Evolutionary conservation across 208 protist species (phyloP).

Genomic region (Acanthamoeba comandoni): DNA sequence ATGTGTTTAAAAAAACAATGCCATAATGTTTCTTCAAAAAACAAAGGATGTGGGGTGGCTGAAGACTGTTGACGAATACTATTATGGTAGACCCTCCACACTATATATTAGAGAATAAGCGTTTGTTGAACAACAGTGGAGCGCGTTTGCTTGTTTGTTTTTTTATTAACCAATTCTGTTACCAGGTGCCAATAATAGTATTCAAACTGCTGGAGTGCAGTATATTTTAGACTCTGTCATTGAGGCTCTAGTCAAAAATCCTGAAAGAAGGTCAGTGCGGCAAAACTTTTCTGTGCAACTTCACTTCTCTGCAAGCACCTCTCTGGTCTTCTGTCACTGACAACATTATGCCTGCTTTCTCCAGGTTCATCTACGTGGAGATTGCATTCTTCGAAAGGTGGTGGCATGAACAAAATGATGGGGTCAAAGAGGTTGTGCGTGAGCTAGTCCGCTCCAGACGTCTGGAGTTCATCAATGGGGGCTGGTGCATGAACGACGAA

Average conservation of each 20-base stretch:
- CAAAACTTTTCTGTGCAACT: not conserved
- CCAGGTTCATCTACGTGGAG: slow-evolving; percentile 73
- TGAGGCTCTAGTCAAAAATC: slow-evolving; percentile 28
- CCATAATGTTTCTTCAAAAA: not conserved
- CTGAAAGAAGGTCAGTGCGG: slow-evolving; percentile 34
- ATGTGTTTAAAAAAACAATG: not conserved
- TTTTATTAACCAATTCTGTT: too few species aligned
- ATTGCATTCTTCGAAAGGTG: slow-evolving; percentile 74
- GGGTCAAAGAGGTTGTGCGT: slow-evolving; percentile 24
- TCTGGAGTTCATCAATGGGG: slow-evolving; percentile 79
- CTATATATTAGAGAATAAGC: too few species aligned
- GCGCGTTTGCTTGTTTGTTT: too few species aligned
- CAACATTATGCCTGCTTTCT: not conserved
- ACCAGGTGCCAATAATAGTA: slow-evolving; percentile 82
- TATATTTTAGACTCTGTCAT: slow-evolving; percentile 82
- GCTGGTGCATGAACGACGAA: slow-evolving; percentile 86
- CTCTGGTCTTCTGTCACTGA: not conserved
- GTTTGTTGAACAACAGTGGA: too few species aligned
- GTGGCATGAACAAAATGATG: slow-evolving; percentile 59
- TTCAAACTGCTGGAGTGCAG: slow-evolving; percentile 80
- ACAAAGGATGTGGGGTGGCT: slow-evolving; percentile 79
- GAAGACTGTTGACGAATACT: slow-evolving; percentile 83
- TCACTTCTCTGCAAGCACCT: not conserved
- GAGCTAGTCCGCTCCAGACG: slow-evolving; percentile 19
- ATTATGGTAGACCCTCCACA: too few species aligned